Base-by-base conservation (phyloP, 768 basidiomycete species). In the Agaricus subrufescens region DNA sequence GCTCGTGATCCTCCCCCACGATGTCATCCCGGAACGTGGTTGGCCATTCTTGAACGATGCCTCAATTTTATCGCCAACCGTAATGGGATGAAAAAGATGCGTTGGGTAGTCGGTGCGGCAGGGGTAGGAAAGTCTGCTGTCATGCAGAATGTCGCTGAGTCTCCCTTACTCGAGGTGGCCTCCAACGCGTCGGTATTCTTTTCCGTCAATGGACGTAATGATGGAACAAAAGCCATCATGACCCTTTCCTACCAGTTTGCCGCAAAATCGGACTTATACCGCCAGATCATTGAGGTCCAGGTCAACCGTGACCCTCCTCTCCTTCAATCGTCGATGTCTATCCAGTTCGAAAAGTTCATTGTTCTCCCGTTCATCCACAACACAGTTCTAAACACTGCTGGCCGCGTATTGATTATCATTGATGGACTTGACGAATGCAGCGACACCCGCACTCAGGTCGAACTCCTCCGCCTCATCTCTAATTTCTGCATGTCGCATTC, bases 171-270 rank as follows among this genome's bases (percentile, higher is more conserved):
- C 23, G 23, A 34, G 11, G 31, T 34, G 6, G 11, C 8, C 31
- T 34, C 3, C 7, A 15, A 27, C 25, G 50, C 50, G 3, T 51
- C 50, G 11, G 9, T 51, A 2, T 51, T 51, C 23, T 42, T 51
- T 25, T 40, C 39, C 0, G 14, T 51, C 39, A 51, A 42, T 12
- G 50, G 38, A 7, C 50, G 50, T 15, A 43, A 42, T 10, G 50
- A 51, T 23, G 50, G 39, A 27, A 40, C 50, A 9, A 51, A 51
- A 52, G 19, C 19, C 38, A 40, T 8, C 31, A 14, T 30, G 6
- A 67, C 64, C 0, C 46, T 69, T 4, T 14, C 40, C 40, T 42
- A 42, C 6, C 40, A 42, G 5, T 15, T 42, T 42, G 40, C 40
- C 4, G 40, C 40, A 1, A 34, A 34, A 34, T 34, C 8, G 1